Base-by-base conservation (phyloP, 768 basidiomycete genomes). In the Suillus fuscotomentosus region DNA sequence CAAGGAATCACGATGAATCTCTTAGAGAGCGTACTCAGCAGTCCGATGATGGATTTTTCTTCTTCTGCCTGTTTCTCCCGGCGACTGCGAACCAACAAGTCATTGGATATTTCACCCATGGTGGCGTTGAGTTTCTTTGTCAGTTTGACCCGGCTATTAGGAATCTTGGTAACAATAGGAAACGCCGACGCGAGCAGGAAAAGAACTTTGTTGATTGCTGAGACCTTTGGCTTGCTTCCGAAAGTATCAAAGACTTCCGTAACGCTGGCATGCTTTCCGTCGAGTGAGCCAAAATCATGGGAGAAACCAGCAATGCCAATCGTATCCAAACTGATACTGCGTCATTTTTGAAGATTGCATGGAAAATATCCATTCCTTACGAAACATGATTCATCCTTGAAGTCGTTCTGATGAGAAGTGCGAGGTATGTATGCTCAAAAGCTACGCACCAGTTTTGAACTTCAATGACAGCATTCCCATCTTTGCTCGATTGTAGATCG, bases 241-340 rank as follows among this genome's bases (percentile, higher is more conserved):
- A 80, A 75, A 1, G 74, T 69, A n/a, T 79, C 77, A 48, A 83
- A 81, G 5, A 77, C 75, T 8, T 79, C 75, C 8, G 77, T 72
- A 7, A 85, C 77, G 9, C 78, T 67, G 3, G 82, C 77, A 39
- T 71, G 69, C 60, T 83, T 78, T 5, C 84, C 84, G 17, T 82
- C 78, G n/a, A 86, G 75, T 1, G 82, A 73, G 20, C 79, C 79
- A 65, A 87, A 87, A 70, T 86, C 80, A 68, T 86, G 81, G 1
- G 82, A 81, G 63, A 87, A 87, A 1, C 85, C 86, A 17, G 84
- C 84, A 50, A 86, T 83, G 24, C 85, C 84, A 60, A 88, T 79
- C 7, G 79, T 81, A 70, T 87, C 86, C 9, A 87, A 73, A 13
- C 84, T 84, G 55, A 5, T 53, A 4, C 48, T 11, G 34, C 15